These are phyloP conservation scores for Monosporascus sp. DNA, from an alignment of 2,329 filamentous ascomycete species.

Conservation along the genomic window DNA sequence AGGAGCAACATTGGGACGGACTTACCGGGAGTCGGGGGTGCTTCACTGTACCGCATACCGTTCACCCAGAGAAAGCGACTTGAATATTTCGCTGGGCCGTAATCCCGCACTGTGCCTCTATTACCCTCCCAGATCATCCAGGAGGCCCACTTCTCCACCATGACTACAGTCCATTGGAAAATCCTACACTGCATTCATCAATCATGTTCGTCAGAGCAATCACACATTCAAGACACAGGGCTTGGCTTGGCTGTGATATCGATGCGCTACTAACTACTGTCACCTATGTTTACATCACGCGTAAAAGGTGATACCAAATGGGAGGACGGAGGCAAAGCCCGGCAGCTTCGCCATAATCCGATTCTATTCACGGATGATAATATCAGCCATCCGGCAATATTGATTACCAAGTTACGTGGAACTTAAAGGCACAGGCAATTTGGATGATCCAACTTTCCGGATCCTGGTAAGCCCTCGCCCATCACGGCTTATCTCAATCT, in stretches of 20 bases:
- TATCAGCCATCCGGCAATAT: too few relatives aligned
- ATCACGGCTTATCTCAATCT: too few relatives aligned
- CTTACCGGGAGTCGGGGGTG: background rate
- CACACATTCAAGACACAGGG: background rate
- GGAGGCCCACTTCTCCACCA: background rate
- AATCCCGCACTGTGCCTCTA: background rate
- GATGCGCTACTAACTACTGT: background rate
- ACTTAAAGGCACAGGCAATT: too few relatives aligned
- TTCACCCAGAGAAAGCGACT: background rate
- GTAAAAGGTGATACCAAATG: background rate
- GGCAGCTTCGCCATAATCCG: too few relatives aligned
- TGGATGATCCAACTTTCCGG: background rate
- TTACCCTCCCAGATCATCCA: background rate
- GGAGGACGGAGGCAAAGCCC: too few relatives aligned
- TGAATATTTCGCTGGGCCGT: background rate
- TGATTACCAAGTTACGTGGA: too few relatives aligned
- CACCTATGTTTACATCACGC: background rate
- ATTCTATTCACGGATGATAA: too few relatives aligned
- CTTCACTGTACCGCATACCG: background rate
- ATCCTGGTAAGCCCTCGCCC: background rate
- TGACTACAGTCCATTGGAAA: background rate
- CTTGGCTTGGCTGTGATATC: background rate
- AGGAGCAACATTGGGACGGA: background rate
- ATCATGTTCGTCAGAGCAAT: background rate
- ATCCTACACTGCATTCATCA: too few relatives aligned